phyloP scores from a whole-genome alignment of 1,284 basidiomycete genomes.

The Ceratobasidium sp. region DNA sequence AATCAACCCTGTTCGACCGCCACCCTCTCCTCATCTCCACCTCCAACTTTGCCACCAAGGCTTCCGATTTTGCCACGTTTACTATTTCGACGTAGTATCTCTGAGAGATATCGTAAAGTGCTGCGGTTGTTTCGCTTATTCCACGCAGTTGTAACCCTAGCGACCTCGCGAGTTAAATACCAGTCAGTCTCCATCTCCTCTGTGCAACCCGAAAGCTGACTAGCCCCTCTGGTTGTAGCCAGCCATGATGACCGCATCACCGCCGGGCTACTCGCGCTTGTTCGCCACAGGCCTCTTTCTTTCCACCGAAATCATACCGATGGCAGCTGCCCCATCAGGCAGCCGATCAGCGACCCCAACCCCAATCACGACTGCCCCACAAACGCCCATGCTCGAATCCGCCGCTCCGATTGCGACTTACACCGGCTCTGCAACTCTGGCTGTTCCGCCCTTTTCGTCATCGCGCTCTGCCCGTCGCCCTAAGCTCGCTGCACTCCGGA shows the following conservation, averaged over 20 bases:
- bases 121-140: background rate
- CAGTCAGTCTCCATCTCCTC: background rate
- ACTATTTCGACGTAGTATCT: background rate
- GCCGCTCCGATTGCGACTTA: background rate
- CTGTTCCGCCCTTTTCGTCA: background rate
- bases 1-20: constrained; percentile 8
- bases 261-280: constrained; percentile 34
- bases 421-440: constrained; percentile 15
- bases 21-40: background rate
- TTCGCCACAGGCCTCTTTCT: constrained; percentile 42
- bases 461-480: constrained; percentile 26
- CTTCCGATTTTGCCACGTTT: background rate
- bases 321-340: background rate
- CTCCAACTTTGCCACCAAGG: background rate
- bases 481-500: constrained; percentile 32
- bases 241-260: constrained; percentile 29
- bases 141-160: background rate
- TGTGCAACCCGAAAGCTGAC: background rate
- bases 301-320: constrained; percentile 3
- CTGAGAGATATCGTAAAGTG: constrained; percentile 1
- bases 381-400: constrained; percentile 24
- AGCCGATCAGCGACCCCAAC: constrained; percentile 37
- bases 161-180: constrained; percentile 2
- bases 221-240: background rate
- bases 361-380: constrained; percentile 18